phyloP scores from a whole-genome alignment of 2,329 filamentous ascomycete genomes.

The Magnaporthiopsis incrustans region DNA sequence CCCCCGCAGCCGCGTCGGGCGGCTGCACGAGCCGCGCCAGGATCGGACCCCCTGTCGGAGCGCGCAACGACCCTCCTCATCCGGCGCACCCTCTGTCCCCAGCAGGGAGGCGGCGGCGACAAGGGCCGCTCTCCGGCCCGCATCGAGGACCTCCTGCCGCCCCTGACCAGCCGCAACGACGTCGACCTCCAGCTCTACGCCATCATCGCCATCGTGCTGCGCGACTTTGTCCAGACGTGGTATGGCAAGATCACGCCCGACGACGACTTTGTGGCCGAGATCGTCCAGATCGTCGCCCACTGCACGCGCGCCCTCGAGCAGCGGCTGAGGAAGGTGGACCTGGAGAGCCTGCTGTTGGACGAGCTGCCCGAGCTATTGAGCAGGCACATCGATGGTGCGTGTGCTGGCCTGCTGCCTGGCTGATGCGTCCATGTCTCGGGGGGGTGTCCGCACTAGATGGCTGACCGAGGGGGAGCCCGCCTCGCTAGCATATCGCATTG shows the following conservation, averaged over 20 bases:
- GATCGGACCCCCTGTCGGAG: slow-evolving; percentile 53
- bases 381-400: slow-evolving; percentile 66
- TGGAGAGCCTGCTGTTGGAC: slow-evolving; percentile 76
- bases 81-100: slow-evolving; percentile 75
- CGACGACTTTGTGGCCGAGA: slow-evolving; percentile 77
- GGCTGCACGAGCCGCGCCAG: slow-evolving; percentile 20
- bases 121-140: slow-evolving; percentile 47
- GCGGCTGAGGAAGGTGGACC: slow-evolving; percentile 70
- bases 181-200: slow-evolving; percentile 91
- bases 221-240: slow-evolving; percentile 88
- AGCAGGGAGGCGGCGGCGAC: slow-evolving; percentile 38
- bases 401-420: not conserved
- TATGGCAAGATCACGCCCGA: slow-evolving; percentile 90
- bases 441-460: not conserved
- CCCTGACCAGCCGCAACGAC: slow-evolving; percentile 88
- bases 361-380: slow-evolving; percentile 79
- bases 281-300: slow-evolving; percentile 86
- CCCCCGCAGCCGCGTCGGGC: slow-evolving; percentile 19
- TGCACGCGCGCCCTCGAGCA: slow-evolving; percentile 84
- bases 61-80: slow-evolving; percentile 74
- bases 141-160: slow-evolving; percentile 77
- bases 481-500: slow-evolving; percentile 60
- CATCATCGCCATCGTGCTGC: slow-evolving; percentile 79
- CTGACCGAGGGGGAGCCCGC: slow-evolving; percentile 11
- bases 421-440: not conserved